A percentile compares a stretch with the other conserved stretches of the same genome.
Conservation (phyloP, 257 asterid genomes). For the Solanum phureja region DNA sequence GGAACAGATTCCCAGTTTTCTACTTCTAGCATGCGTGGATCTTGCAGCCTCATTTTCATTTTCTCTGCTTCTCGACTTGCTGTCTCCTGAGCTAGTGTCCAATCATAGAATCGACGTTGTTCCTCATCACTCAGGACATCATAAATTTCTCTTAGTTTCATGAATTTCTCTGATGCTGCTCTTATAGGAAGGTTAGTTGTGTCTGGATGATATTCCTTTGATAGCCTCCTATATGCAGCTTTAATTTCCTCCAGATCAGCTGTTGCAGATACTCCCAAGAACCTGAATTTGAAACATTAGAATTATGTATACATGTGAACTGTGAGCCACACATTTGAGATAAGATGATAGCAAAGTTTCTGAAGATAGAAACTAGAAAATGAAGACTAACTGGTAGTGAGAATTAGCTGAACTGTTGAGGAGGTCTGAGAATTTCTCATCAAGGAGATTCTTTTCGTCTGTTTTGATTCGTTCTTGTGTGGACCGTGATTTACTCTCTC, state of each 20-base stretch:
- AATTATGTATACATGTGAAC: neutral
- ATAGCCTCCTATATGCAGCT: slow-evolving; percentile 67
- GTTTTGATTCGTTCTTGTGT: slow-evolving; percentile 26
- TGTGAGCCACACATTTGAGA: neutral
- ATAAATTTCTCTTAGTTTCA: slow-evolving; percentile 56
- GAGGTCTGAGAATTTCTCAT: slow-evolving; percentile 60
- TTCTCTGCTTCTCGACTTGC: slow-evolving; percentile 77
- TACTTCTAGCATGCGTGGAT: slow-evolving; percentile 52
- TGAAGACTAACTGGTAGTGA: slow-evolving; percentile 61
- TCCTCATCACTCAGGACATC: slow-evolving; percentile 56
- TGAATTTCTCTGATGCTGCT: slow-evolving; percentile 76
- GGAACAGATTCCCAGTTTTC: slow-evolving; percentile 46
- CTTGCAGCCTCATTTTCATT: slow-evolving; percentile 62
- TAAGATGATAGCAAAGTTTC: neutral
- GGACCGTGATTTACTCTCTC: slow-evolving; percentile 33
- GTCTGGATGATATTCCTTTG: slow-evolving; percentile 94
- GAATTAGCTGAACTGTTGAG: slow-evolving; percentile 73
- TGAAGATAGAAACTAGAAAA: neutral
- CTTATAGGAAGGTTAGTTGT: slow-evolving; percentile 82
- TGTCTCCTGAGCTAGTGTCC: slow-evolving; percentile 83
- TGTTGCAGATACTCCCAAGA: slow-evolving; percentile 59
- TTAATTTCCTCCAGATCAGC: slow-evolving; percentile 83
- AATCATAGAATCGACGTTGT: slow-evolving; percentile 63
- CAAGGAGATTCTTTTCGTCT: slow-evolving; percentile 39
- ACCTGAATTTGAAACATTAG: slow-evolving; percentile 27